A percentile compares a stretch with the other conserved stretches of the same genome.
These are phyloP conservation scores for Candida palmyrensis DNA, from an alignment of 805 yeast species.

Conservation along the genomic window DNA sequence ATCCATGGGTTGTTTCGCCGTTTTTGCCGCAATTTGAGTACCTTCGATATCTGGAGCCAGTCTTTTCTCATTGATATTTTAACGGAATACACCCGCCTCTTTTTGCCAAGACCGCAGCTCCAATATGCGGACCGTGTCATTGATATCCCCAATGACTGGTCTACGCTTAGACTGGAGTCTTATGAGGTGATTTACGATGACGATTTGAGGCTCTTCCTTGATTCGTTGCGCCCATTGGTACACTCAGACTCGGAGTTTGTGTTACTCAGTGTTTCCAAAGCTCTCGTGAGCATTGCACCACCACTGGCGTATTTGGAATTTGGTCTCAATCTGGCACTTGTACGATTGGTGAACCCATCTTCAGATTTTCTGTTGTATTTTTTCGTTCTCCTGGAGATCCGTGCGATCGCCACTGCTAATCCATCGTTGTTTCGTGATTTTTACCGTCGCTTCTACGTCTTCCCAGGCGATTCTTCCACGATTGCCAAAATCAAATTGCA, in stretches of 20 bases:
- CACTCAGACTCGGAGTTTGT: constrained; percentile 56
- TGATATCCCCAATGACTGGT: constrained; percentile 15
- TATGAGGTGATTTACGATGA: constrained; percentile 42
- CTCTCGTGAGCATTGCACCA: constrained; percentile 55
- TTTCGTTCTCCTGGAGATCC: constrained; percentile 44
- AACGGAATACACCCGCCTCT: constrained; percentile 60
- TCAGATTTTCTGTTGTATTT: constrained; percentile 15
- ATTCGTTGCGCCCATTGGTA: constrained; percentile 41
- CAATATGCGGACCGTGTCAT: constrained; percentile 25
- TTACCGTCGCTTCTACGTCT: constrained; percentile 48
- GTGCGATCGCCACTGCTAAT: constrained; percentile 30
- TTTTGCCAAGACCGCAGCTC: constrained; percentile 50
- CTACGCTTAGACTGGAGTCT: neutral
- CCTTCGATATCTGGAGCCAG: constrained; percentile 75
- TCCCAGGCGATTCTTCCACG: constrained; percentile 45
- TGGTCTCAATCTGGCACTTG: constrained; percentile 46
- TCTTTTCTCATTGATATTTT: constrained; percentile 53
- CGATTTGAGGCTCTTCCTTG: constrained; percentile 55
- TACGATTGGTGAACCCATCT: constrained; percentile 34
- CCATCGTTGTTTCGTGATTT: constrained; percentile 25
- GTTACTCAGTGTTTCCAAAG: constrained; percentile 53
- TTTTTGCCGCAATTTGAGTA: constrained; percentile 41
- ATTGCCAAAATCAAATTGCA: constrained; percentile 52
- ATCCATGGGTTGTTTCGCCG: constrained; percentile 69
- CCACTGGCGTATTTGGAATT: constrained; percentile 44